A percentile compares a stretch with the other conserved stretches of the same genome.
Evolutionary conservation across 169 alveolate species (phyloP).

Genomic region (Cardiosporidium cionae): DNA sequence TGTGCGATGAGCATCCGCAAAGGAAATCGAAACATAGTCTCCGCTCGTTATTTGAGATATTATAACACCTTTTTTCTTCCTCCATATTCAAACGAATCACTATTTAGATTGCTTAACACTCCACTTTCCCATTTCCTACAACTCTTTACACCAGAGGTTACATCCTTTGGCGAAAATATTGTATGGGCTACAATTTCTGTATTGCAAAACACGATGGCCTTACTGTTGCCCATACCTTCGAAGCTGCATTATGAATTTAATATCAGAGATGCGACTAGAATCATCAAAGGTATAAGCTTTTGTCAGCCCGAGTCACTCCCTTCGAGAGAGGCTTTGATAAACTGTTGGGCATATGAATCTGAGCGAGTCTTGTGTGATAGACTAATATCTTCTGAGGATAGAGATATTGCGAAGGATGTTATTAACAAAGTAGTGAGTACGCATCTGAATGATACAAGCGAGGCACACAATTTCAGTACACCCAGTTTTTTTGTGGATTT

Average conservation of each 20-base stretch:
- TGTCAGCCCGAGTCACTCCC: conserved; percentile 56
- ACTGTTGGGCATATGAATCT: conserved; percentile 93
- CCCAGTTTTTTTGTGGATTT: conserved; percentile 42
- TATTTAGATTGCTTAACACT: conserved; percentile 65
- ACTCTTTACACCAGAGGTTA: conserved; percentile 51
- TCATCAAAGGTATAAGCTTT: conserved; percentile 69
- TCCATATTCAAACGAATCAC: conserved; percentile 65
- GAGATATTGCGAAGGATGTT: conserved; percentile 53
- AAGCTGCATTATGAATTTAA: conserved; percentile 84
- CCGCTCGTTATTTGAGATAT: conserved; percentile 77
- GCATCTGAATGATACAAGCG: conserved; percentile 37
- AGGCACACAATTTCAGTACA: conserved; percentile 36
- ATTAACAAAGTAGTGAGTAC: conserved; percentile 19
- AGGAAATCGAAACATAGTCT: conserved; percentile 79
- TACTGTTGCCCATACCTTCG: conserved; percentile 78
- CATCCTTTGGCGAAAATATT: conserved; percentile 47
- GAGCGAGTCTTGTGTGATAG: conserved; percentile 93
- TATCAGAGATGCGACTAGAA: conserved; percentile 76
- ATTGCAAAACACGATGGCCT: conserved; percentile 58
- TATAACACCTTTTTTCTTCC: conserved; percentile 73
- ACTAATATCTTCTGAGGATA: conserved; percentile 78
- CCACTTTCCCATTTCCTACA: conserved; percentile 60
- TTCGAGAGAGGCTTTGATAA: conserved; percentile 70
- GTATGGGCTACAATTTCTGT: conserved; percentile 59
- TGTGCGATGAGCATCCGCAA: conserved; percentile 87